These are phyloP conservation scores for Kodamaea kakaduensis DNA, from an alignment of 805 yeast species.

Conservation along the genomic window DNA sequence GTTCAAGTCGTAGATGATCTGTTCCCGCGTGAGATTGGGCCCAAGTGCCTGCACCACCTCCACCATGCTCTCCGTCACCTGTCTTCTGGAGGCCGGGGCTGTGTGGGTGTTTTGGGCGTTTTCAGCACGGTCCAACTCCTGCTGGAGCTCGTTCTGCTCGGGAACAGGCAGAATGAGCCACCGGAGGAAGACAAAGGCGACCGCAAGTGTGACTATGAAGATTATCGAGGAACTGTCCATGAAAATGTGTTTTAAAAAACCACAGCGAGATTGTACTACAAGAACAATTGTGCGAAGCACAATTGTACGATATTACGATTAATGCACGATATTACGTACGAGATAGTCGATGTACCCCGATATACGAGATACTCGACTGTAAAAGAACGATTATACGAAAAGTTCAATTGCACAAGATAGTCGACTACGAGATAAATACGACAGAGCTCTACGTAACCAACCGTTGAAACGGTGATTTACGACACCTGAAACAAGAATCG, in stretches of 20 bases:
- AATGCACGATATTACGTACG: too few species aligned
- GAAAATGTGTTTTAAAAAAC: too few species aligned
- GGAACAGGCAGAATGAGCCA: slow-evolving; percentile 65
- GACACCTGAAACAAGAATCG: too few species aligned
- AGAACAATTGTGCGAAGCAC: too few species aligned
- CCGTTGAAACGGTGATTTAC: too few species aligned
- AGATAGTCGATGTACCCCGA: too few species aligned
- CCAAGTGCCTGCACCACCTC: slow-evolving; percentile 82
- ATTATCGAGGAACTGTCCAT: slow-evolving; percentile 57
- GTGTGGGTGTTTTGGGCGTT: slow-evolving; percentile 7
- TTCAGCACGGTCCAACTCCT: slow-evolving; percentile 9
- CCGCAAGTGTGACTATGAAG: slow-evolving; percentile 44
- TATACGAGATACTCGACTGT: too few species aligned
- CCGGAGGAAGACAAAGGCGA: slow-evolving; percentile 57
- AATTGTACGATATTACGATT: too few species aligned
- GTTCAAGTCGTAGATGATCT: slow-evolving; percentile 69
- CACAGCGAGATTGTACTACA: too few species aligned
- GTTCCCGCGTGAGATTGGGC: slow-evolving; percentile 64
- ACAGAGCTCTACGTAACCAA: too few species aligned
- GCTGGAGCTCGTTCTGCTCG: slow-evolving; percentile 23
- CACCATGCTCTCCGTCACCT: slow-evolving; percentile 68
- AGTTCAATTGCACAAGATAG: too few species aligned
- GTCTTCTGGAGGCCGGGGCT: slow-evolving; percentile 32
- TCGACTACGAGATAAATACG: too few species aligned
- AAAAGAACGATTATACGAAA: neutral